Conservation (phyloP, 1,284 basidiomycete genomes). For the Ustilago nuda region DNA sequence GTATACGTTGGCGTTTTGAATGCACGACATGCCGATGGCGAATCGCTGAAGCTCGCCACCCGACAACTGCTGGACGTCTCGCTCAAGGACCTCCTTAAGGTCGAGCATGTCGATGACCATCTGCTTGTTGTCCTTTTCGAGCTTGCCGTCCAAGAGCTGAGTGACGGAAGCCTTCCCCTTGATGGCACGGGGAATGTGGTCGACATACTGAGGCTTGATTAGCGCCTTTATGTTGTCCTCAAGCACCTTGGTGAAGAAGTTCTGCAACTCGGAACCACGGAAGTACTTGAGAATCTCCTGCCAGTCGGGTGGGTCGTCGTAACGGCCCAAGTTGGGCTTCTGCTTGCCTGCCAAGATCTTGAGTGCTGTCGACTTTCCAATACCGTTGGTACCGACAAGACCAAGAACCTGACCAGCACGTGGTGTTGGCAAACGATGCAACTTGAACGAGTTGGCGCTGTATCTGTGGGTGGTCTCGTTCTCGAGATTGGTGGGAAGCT, state of each 20-base stretch:
- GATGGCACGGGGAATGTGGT: constrained; percentile 68
- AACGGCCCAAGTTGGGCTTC: constrained; percentile 69
- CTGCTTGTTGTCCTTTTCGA: constrained; percentile 66
- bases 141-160: constrained; percentile 66
- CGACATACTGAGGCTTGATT: constrained; percentile 69
- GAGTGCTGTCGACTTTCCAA: constrained; percentile 68
- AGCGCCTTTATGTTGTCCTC: constrained; percentile 70
- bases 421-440: constrained; percentile 67
- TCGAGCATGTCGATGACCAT: constrained; percentile 63
- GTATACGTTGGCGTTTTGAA: constrained; percentile 69
- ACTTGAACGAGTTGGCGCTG: constrained; percentile 69
- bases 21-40: constrained; percentile 68
- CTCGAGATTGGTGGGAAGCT: constrained; percentile 69
- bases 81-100: constrained; percentile 63
- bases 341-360: constrained; percentile 69
- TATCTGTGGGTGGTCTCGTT: constrained; percentile 69
- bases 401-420: constrained; percentile 68
- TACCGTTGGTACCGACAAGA: constrained; percentile 69
- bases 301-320: constrained; percentile 69
- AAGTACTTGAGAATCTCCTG: constrained; percentile 69
- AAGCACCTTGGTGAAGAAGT: constrained; percentile 69
- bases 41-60: constrained; percentile 69
- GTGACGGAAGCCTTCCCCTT: constrained; percentile 64
- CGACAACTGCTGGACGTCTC: constrained; percentile 66
- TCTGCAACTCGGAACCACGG: constrained; percentile 68